Conservation (phyloP, 177 flowering plant genomes). For the Telopea speciosissima region DNA sequence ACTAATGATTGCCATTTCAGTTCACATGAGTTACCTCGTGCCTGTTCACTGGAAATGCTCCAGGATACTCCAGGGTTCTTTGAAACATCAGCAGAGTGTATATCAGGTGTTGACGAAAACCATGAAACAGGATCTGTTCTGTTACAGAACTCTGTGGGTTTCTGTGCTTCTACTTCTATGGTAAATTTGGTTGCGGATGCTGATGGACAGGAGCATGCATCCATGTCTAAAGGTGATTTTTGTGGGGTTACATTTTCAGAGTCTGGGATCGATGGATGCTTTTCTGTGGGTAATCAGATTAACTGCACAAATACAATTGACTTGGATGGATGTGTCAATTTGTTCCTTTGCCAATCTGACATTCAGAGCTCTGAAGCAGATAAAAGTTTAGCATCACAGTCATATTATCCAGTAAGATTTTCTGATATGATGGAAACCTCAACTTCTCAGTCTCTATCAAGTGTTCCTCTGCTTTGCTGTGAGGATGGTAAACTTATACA, state of each 20-base stretch:
- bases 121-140: slow-evolving; percentile 21
- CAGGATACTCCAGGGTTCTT: slow-evolving; percentile 32
- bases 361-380: slow-evolving; percentile 29
- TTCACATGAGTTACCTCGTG: slow-evolving; percentile 32
- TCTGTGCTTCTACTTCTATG: slow-evolving; percentile 12
- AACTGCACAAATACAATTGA: slow-evolving; percentile 24
- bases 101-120: slow-evolving; percentile 18
- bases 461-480: slow-evolving; percentile 27
- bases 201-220: slow-evolving; percentile 15
- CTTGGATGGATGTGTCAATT: slow-evolving; percentile 21
- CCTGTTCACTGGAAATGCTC: slow-evolving; percentile 29
- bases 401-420: slow-evolving; percentile 16
- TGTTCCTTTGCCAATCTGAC: slow-evolving; percentile 27
- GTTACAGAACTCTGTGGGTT: slow-evolving; percentile 15
- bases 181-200: slow-evolving; percentile 5
- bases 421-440: slow-evolving; percentile 33
- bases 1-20: slow-evolving; percentile 19
- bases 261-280: slow-evolving; percentile 22
- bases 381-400: slow-evolving; percentile 17
- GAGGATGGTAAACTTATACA: slow-evolving; percentile 21
- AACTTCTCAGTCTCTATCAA: slow-evolving; percentile 21
- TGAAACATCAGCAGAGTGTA: slow-evolving; percentile 21
- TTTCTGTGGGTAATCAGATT: slow-evolving; percentile 25
- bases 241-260: slow-evolving; percentile 23
- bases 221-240: slow-evolving; percentile 13